Percentiles rank a stretch among this genome's conserved stretches.
phyloP scores from a whole-genome alignment of 495 filamentous ascomycete species.

The Hypoxylon cercidicola region DNA sequence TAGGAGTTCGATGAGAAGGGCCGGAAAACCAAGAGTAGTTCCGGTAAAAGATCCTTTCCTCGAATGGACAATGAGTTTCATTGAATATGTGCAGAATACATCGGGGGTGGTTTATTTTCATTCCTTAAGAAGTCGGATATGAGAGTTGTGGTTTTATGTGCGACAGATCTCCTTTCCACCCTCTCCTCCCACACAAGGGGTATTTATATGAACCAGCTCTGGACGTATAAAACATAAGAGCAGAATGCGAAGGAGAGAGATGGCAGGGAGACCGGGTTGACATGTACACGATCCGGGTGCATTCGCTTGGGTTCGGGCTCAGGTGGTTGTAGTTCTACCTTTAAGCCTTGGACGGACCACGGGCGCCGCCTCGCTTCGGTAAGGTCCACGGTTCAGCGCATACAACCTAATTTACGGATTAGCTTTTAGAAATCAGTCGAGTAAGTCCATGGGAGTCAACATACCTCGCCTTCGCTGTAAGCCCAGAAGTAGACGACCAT shows the following conservation, averaged over 20 bases:
- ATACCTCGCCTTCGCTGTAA: conserved; percentile 95
- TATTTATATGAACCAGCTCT: conserved; percentile 8
- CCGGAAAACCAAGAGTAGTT: not conserved
- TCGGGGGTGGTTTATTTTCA: conserved; percentile 28
- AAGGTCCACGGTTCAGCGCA: conserved; percentile 64
- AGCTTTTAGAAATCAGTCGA: not conserved
- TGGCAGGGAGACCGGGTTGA: conserved; percentile 6
- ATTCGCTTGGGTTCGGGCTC: conserved; percentile 6
- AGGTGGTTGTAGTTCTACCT: conserved; percentile 38
- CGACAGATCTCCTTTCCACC: not conserved
- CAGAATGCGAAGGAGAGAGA: not conserved
- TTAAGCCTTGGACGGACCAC: conserved; percentile 47
- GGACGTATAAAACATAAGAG: conserved; percentile 4
- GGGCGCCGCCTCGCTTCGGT: conserved; percentile 53
- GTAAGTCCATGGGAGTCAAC: conserved; percentile 40
- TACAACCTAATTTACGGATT: conserved; percentile 52
- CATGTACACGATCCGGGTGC: conserved; percentile 31
- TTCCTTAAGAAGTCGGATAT: conserved; percentile 40
- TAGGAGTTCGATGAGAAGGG: not conserved
- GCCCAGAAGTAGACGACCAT: conserved; percentile 95
- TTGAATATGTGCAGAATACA: conserved; percentile 33
- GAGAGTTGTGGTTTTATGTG: conserved; percentile 22
- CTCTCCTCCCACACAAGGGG: conserved; percentile 2
- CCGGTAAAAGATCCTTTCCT: conserved; percentile 1
- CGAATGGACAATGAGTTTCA: conserved; percentile 1